Percentiles rank a stretch among this genome's conserved stretches.
These are phyloP conservation scores for Williopsis jadinii DNA, from an alignment of 1,139 yeast species.

Conservation along the genomic window DNA sequence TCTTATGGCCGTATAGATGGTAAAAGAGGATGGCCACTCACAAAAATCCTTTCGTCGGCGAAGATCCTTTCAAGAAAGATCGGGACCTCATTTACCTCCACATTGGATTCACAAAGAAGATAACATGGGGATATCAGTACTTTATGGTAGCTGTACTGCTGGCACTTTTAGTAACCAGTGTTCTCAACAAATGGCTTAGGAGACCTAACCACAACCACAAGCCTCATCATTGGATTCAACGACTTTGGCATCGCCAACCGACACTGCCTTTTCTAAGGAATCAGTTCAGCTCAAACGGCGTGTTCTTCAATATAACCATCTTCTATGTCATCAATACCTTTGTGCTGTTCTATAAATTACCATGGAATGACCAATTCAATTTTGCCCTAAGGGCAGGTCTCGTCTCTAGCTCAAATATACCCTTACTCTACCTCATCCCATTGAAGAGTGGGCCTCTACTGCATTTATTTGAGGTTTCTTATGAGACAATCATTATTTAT, in stretches of 20 bases:
- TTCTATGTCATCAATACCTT: constrained; percentile 12
- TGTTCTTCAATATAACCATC: constrained; percentile 7
- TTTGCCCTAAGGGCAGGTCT: constrained; percentile 20
- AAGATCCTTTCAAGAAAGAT: constrained; percentile 18
- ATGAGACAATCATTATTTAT: constrained; percentile 19
- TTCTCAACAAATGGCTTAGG: not conserved
- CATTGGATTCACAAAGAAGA: constrained; percentile 16
- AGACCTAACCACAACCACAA: not conserved
- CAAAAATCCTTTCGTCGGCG: constrained; percentile 11
- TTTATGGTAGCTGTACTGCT: constrained; percentile 2
- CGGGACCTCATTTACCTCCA: constrained; percentile 14
- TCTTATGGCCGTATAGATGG: too few species aligned
- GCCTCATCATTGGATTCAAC: constrained; percentile 1
- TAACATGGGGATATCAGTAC: constrained; percentile 17
- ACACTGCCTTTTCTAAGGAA: constrained; percentile 3
- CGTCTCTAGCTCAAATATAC: constrained; percentile 20
- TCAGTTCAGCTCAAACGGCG: constrained; percentile 14
- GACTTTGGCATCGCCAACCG: constrained; percentile 6
- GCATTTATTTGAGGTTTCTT: constrained; percentile 13
- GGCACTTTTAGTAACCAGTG: not conserved
- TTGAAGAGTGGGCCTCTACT: constrained; percentile 20
- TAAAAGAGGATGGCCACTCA: not conserved
- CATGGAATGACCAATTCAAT: constrained; percentile 18
- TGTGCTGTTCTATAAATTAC: constrained; percentile 13
- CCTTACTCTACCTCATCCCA: constrained; percentile 20